Percentiles rank a stretch among this genome's conserved stretches.
Conservation (phyloP, 345 rosid species). For the Arabidopsis suecica region DNA sequence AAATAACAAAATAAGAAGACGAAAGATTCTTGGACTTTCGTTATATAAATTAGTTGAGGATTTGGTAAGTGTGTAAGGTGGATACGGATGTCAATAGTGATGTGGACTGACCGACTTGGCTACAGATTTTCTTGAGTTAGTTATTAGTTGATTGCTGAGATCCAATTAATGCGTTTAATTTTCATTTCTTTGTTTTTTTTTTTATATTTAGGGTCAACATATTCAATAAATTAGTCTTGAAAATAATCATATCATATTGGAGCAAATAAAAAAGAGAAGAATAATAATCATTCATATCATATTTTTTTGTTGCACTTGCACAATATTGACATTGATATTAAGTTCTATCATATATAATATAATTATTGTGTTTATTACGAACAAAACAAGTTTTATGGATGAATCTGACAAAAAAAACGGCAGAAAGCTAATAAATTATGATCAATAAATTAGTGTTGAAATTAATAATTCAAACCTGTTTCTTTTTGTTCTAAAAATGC, state of each 20-base stretch:
- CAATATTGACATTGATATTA: too few species aligned
- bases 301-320: too few species aligned
- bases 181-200: neutral
- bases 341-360: too few species aligned
- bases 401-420: too few species aligned
- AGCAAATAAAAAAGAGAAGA: neutral
- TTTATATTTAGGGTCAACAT: neutral
- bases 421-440: too few species aligned
- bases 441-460: too few species aligned
- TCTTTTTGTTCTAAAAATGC: too few species aligned
- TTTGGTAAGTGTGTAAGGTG: constrained; percentile 35
- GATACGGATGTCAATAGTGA: constrained; percentile 33
- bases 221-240: neutral
- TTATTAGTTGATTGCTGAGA: constrained; percentile 34
- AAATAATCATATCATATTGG: neutral
- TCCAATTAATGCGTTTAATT: constrained; percentile 24
- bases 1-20: neutral
- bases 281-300: neutral
- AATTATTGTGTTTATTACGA: too few species aligned
- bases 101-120: constrained; percentile 21
- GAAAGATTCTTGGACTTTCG: neutral
- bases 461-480: too few species aligned
- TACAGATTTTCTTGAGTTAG: constrained; percentile 14
- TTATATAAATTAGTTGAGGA: constrained; percentile 21
- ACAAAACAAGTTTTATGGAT: too few species aligned